Evolutionary conservation across 2,329 filamentous ascomycete genomes (phyloP).

Genomic region (Orbilia brochopaga): DNA sequence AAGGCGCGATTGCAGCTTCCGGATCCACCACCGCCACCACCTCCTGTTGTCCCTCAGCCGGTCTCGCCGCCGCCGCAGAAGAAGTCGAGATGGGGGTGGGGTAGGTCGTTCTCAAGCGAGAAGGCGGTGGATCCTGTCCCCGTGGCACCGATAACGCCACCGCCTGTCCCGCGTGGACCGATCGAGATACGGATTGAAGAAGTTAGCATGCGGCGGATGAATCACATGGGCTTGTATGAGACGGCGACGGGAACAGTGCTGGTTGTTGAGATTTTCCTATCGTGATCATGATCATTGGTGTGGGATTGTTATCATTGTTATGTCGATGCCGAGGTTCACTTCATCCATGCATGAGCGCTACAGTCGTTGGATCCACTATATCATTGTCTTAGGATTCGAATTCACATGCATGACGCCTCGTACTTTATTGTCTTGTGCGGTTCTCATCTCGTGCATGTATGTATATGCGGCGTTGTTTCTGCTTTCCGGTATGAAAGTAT

Average conservation of each 20-base stretch:
- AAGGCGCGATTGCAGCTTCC: constrained; percentile 40
- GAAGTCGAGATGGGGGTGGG: constrained; percentile 49
- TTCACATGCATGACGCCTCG: no score
- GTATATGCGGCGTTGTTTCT: no score
- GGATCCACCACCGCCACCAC: constrained; percentile 27
- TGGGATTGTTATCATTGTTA: no score
- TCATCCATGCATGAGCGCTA: no score
- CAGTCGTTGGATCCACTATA: no score
- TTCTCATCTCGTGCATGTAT: no score
- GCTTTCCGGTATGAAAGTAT: no score
- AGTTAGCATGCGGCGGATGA: constrained; percentile 48
- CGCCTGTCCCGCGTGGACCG: constrained; percentile 21
- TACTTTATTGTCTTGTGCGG: no score
- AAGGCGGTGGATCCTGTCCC: neutral
- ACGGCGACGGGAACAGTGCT: constrained; percentile 39
- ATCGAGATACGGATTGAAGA: constrained; percentile 46
- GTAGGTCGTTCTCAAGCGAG: constrained; percentile 18
- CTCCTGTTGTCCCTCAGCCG: constrained; percentile 21
- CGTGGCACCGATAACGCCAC: constrained; percentile 22
- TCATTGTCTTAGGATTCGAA: no score
- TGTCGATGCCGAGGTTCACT: no score
- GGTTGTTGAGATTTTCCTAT: constrained; percentile 39
- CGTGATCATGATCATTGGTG: neutral
- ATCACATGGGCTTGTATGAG: constrained; percentile 44
- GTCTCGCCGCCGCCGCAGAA: constrained; percentile 38